A percentile compares a stretch with the other conserved stretches of the same genome.
phyloP scores from a whole-genome alignment of 257 asterid species.

The Salvia miltiorrhiza region DNA sequence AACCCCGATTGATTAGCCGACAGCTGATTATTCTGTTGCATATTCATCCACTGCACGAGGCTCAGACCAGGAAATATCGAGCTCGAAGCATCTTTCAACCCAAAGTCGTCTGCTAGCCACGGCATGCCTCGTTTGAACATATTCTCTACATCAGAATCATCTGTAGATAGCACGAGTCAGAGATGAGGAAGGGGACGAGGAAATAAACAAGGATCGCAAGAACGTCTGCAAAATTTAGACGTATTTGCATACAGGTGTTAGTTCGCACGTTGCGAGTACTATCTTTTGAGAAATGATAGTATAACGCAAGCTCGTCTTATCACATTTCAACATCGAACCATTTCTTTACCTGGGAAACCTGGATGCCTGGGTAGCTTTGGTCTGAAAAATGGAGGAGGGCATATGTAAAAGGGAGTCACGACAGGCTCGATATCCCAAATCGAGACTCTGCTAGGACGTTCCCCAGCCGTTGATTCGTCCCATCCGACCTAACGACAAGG shows the following conservation, averaged over 20 bases:
- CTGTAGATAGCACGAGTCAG: constrained; percentile 35
- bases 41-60: constrained; percentile 96
- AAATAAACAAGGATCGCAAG: neutral
- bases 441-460: constrained; percentile 87
- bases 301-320: neutral
- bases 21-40: constrained; percentile 77
- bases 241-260: neutral
- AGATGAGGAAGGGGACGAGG: constrained; percentile 1
- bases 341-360: constrained; percentile 60
- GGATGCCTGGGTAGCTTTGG: constrained; percentile 78
- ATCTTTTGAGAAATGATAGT: neutral
- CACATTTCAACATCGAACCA: neutral
- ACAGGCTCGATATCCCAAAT: constrained; percentile 96
- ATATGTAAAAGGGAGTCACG: constrained; percentile 86
- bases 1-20: constrained; percentile 49
- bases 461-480: constrained; percentile 99
- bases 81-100: constrained; percentile 69
- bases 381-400: constrained; percentile 94
- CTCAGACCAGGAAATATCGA: constrained; percentile 86
- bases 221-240: neutral
- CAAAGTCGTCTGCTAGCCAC: constrained; percentile 74
- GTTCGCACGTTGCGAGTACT: neutral
- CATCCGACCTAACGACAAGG: constrained; percentile 73
- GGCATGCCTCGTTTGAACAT: constrained; percentile 81
- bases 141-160: constrained; percentile 68